phyloP scores from a whole-genome alignment of 768 basidiomycete genomes.

The Boletus barrowsii region DNA sequence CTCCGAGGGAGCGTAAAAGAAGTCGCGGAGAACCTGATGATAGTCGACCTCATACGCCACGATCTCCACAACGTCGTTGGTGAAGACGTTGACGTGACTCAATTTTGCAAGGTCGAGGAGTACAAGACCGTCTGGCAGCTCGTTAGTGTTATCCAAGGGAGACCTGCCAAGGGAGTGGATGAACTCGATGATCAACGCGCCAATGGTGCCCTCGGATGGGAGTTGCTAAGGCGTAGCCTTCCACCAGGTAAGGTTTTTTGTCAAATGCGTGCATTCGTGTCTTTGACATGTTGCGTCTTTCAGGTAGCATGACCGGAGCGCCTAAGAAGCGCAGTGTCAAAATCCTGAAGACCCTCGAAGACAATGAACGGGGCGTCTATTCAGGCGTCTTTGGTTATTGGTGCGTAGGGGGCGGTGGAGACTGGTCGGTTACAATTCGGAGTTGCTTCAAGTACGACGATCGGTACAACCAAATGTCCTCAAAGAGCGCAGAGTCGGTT shows the following conservation, averaged over 20 bases:
- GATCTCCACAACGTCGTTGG: slow-evolving; percentile 85
- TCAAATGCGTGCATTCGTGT: background rate
- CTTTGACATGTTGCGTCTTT: background rate
- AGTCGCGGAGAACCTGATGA: slow-evolving; percentile 97
- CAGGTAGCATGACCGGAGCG: slow-evolving; percentile 97
- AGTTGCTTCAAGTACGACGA: slow-evolving; percentile 80
- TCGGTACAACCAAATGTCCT: slow-evolving; percentile 12
- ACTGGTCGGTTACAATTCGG: slow-evolving; percentile 93
- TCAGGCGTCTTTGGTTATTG: slow-evolving; percentile 94
- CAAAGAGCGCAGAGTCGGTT: slow-evolving; percentile 4
- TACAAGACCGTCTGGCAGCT: slow-evolving; percentile 95
- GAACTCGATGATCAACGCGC: slow-evolving; percentile 36
- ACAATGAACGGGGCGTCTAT: slow-evolving; percentile 70
- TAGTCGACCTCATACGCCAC: slow-evolving; percentile 93
- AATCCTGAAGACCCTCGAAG: slow-evolving; percentile 79
- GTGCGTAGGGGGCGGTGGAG: slow-evolving; percentile 82
- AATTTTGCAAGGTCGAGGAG: slow-evolving; percentile 86
- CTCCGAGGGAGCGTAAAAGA: slow-evolving; percentile 76
- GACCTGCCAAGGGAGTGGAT: slow-evolving; percentile 35
- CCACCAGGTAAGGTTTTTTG: slow-evolving; percentile 68
- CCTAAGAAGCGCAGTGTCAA: slow-evolving; percentile 94
- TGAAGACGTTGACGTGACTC: slow-evolving; percentile 74
- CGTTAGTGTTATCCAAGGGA: slow-evolving; percentile 89
- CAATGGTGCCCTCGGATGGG: slow-evolving; percentile 62
- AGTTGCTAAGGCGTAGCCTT: slow-evolving; percentile 72